Evolutionary conservation across 176 grass and related monocot genomes (phyloP).

Genomic region (Zea mays): Zm-B73-REFERENCE-NAM-5.0 NC_050105.1:139269001-139269500

Average conservation of each 20-base stretch:
- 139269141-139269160: too few species aligned
- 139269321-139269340: background rate
- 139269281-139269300: background rate
- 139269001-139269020: too few species aligned
- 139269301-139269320: background rate
- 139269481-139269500: too few species aligned
- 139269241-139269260: background rate
- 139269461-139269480: too few species aligned
- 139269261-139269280: background rate
- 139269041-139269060: too few species aligned
- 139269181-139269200: background rate
- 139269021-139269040: too few species aligned
- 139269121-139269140: too few species aligned
- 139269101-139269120: too few species aligned
- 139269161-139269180: background rate
- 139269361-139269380: background rate
- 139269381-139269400: background rate
- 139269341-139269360: background rate
- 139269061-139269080: too few species aligned
- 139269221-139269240: background rate
- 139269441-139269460: too few species aligned
- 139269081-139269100: too few species aligned
- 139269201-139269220: background rate
- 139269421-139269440: background rate
- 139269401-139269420: background rate